These are phyloP conservation scores for Sclerospora graminicola DNA, from an alignment of 352 stramenopile species.

Conservation along the genomic window DNA sequence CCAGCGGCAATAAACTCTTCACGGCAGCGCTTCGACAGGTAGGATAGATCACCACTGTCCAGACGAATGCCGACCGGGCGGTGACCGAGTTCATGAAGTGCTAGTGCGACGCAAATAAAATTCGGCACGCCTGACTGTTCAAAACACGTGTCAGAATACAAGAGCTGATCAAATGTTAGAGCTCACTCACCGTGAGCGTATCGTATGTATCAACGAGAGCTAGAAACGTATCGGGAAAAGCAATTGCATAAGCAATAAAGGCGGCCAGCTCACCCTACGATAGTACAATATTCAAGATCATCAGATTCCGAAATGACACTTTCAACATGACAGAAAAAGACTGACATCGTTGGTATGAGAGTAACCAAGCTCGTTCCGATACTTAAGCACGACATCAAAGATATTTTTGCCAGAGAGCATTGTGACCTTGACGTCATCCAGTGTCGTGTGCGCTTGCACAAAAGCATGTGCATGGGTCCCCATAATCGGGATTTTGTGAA, in stretches of 20 bases:
- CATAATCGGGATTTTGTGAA: constrained; percentile 91
- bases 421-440: constrained; percentile 85
- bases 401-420: constrained; percentile 70
- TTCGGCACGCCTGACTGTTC: constrained; percentile 90
- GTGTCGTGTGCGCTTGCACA: constrained; percentile 91
- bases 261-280: constrained; percentile 93
- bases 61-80: constrained; percentile 91
- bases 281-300: neutral
- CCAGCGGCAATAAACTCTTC: constrained; percentile 41
- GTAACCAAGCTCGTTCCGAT: constrained; percentile 58
- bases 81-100: constrained; percentile 87
- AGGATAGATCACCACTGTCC: constrained; percentile 97
- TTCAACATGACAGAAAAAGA: neutral
- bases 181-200: constrained; percentile 76
- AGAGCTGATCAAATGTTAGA: neutral
- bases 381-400: constrained; percentile 72
- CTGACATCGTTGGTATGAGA: constrained; percentile 72
- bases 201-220: constrained; percentile 99
- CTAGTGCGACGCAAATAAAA: constrained; percentile 94
- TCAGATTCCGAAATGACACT: constrained; percentile 1
- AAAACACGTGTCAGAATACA: constrained; percentile 11
- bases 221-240: constrained; percentile 95
- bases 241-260: constrained; percentile 95
- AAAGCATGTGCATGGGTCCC: constrained; percentile 98
- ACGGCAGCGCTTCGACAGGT: constrained; percentile 88